These are phyloP conservation scores for Linanthus parryae DNA, from an alignment of 148 eudicot genomes.

Conservation along the genomic window DNA sequence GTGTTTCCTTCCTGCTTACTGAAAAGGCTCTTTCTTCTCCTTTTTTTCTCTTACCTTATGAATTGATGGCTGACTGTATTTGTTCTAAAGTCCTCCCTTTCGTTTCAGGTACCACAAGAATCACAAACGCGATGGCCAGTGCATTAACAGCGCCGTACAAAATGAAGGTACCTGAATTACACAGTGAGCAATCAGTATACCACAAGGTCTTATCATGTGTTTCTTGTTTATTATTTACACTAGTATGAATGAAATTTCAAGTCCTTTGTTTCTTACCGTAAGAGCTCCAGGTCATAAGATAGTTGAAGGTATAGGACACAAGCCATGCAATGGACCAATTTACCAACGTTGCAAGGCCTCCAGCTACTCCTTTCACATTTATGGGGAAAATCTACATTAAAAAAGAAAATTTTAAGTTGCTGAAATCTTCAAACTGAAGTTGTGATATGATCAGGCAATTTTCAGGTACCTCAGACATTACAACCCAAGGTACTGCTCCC, in stretches of 20 bases:
- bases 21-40: slow-evolving; percentile 7
- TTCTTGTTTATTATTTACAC: too few relatives aligned
- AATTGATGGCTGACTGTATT: slow-evolving; percentile 62
- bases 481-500: slow-evolving; percentile 95
- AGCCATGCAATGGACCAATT: slow-evolving; percentile 96
- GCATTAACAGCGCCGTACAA: slow-evolving; percentile 63
- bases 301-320: slow-evolving; percentile 78
- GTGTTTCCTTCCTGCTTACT: too few relatives aligned
- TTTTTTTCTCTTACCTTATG: slow-evolving; percentile 14
- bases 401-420: background rate
- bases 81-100: slow-evolving; percentile 81
- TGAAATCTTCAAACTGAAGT: background rate
- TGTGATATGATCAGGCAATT: background rate
- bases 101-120: slow-evolving; percentile 79
- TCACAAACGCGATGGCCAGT: slow-evolving; percentile 48
- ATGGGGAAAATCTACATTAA: slow-evolving; percentile 73
- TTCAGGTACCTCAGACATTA: slow-evolving; percentile 77
- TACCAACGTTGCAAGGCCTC: slow-evolving; percentile 86
- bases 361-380: slow-evolving; percentile 83
- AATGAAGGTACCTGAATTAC: slow-evolving; percentile 79
- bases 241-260: too few relatives aligned
- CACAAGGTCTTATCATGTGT: too few relatives aligned
- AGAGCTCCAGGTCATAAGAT: slow-evolving; percentile 82
- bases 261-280: slow-evolving; percentile 51
- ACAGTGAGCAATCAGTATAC: too few relatives aligned